phyloP scores from a whole-genome alignment of 768 basidiomycete species.

The Mycena alexandri region DNA sequence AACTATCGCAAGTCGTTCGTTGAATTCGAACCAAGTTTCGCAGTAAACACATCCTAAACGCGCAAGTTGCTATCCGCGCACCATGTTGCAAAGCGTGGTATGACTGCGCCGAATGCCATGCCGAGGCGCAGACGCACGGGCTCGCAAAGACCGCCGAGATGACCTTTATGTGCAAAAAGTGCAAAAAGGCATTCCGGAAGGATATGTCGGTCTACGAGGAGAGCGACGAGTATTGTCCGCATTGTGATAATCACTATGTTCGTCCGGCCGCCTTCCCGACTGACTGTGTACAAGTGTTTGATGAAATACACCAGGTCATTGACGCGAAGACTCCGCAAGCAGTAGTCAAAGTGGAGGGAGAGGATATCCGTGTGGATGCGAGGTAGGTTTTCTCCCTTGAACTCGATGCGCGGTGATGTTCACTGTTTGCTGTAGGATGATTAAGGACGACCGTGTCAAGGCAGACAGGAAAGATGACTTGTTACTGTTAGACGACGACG shows the following conservation, averaged over 20 bases:
- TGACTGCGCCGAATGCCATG: conserved; percentile 45
- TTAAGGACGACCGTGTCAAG: conserved; percentile 88
- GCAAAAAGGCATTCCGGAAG: conserved; percentile 96
- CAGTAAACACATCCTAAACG: conserved; percentile 45
- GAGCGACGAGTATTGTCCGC: conserved; percentile 38
- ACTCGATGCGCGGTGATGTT: neutral
- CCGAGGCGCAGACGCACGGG: conserved; percentile 68
- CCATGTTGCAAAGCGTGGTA: conserved; percentile 99
- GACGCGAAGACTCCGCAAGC: conserved; percentile 90
- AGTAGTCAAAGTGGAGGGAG: too few species aligned
- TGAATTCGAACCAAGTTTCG: conserved; percentile 19
- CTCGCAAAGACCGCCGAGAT: conserved; percentile 86
- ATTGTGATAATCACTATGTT: conserved; percentile 66
- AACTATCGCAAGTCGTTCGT: conserved; percentile 27
- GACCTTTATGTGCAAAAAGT: conserved; percentile 88
- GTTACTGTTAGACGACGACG: too few species aligned
- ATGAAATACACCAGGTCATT: conserved; percentile 70
- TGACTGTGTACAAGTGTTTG: neutral
- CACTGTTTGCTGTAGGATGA: conserved; percentile 66
- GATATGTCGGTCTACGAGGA: conserved; percentile 71
- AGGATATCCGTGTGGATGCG: too few species aligned
- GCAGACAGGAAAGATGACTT: conserved; percentile 57
- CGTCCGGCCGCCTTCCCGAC: conserved; percentile 44
- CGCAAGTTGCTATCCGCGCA: conserved; percentile 81
- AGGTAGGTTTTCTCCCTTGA: neutral